Evolutionary conservation across 257 asterid genomes (phyloP).

Genomic region (Solanum ahanhuiri): DNA sequence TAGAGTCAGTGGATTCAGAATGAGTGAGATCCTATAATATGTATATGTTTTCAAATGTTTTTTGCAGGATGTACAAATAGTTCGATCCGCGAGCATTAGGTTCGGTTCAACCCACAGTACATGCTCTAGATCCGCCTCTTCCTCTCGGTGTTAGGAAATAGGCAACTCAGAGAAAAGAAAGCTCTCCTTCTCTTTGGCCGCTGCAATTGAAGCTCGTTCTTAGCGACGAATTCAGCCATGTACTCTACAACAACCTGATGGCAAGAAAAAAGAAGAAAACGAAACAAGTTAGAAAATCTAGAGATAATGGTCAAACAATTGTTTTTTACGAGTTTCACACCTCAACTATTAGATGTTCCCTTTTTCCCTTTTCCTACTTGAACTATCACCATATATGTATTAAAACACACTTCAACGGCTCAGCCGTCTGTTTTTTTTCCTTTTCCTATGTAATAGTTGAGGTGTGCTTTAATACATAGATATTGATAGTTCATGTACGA

Average conservation of each 20-base stretch:
- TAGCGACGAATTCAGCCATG: constrained; percentile 46
- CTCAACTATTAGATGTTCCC: background rate
- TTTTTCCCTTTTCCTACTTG: background rate
- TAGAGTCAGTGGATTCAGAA: background rate
- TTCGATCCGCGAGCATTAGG: background rate
- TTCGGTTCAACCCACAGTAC: background rate
- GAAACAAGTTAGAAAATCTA: constrained; percentile 1
- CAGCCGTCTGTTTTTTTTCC: background rate
- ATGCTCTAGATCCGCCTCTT: background rate
- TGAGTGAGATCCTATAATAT: background rate
- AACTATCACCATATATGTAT: background rate
- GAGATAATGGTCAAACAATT: background rate
- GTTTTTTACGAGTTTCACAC: background rate
- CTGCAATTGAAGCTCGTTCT: constrained; percentile 20
- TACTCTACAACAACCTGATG: constrained; percentile 54
- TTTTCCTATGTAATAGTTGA: background rate
- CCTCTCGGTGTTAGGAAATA: constrained; percentile 28
- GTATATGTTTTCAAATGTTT: background rate
- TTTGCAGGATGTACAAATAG: background rate
- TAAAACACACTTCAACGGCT: background rate
- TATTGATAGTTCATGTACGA: background rate
- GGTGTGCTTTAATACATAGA: background rate
- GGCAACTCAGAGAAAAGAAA: constrained; percentile 32
- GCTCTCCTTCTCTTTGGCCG: constrained; percentile 28
- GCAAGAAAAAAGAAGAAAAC: background rate